Percentiles rank a stretch among this genome's conserved stretches.
Evolutionary conservation across 2,329 filamentous ascomycete genomes (phyloP).

Genomic region (Aspergillus neoniger): DNA sequence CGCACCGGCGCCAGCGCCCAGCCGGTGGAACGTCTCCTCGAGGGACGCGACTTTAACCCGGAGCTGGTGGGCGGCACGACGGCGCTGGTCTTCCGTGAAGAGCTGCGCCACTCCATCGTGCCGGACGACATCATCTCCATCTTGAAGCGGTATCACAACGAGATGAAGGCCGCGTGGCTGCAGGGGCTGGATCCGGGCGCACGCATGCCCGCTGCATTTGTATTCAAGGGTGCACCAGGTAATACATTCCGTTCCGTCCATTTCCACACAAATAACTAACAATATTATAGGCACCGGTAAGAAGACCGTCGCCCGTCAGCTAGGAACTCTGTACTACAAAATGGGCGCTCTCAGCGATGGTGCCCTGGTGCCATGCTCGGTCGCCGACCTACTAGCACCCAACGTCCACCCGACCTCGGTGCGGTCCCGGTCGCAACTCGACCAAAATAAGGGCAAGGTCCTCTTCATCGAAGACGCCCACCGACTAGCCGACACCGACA

Average conservation of each 20-base stretch:
- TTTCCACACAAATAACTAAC: not conserved
- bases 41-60: slow-evolving; percentile 17
- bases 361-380: slow-evolving; percentile 20
- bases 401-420: slow-evolving; percentile 10
- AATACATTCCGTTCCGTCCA: not conserved
- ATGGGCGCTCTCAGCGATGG: slow-evolving; percentile 22
- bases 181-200: slow-evolving; percentile 16
- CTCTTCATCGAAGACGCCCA: slow-evolving; percentile 24
- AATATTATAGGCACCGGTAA: slow-evolving; percentile 17
- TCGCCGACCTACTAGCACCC: slow-evolving; percentile 15
- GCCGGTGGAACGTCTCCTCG: slow-evolving; percentile 12
- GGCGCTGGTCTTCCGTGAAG: slow-evolving; percentile 18
- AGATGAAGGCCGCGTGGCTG: slow-evolving; percentile 24
- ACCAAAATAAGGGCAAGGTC: slow-evolving; percentile 18
- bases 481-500: slow-evolving; percentile 18
- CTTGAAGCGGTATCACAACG: slow-evolving; percentile 23
- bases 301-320: slow-evolving; percentile 18
- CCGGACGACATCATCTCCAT: slow-evolving; percentile 22
- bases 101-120: slow-evolving; percentile 20
- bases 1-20: not conserved
- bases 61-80: slow-evolving; percentile 12
- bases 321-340: slow-evolving; percentile 23
- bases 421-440: slow-evolving; percentile 16
- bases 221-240: slow-evolving; percentile 26
- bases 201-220: slow-evolving; percentile 19